phyloP scores from a whole-genome alignment of 225 moss, liverwort and hornwort species.

The Pseudoscleropodium purum region DNA sequence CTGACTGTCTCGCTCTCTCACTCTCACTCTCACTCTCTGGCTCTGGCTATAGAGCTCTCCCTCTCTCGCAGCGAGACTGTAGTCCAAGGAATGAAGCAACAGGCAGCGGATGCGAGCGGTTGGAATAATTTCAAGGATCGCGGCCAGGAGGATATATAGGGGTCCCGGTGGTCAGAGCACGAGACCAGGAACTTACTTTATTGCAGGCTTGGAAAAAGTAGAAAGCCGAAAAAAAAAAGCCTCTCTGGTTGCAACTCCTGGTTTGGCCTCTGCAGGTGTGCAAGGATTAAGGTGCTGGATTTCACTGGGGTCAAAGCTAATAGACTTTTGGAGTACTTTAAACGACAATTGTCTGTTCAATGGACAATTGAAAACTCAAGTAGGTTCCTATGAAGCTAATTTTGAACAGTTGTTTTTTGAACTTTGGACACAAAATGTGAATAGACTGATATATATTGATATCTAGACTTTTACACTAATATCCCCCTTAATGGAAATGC shows the following conservation, averaged over 20 bases:
- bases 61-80: not conserved
- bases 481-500: no score
- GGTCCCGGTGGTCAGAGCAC: not conserved
- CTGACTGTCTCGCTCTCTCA: not conserved
- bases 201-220: not conserved
- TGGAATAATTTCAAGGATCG: conserved; percentile 15
- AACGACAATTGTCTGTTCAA: not conserved
- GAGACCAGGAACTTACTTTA: not conserved
- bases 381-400: not conserved
- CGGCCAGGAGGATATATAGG: conserved; percentile 18
- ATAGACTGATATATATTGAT: no score
- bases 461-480: no score
- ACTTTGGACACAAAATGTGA: not conserved
- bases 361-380: fast-evolving
- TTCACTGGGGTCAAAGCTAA: not conserved
- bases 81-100: not conserved
- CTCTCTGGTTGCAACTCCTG: not conserved
- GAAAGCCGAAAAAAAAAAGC: not conserved
- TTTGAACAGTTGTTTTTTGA: fast-evolving
- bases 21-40: not conserved
- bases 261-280: no score
- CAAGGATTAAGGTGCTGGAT: not conserved
- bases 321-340: not conserved
- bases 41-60: not conserved
- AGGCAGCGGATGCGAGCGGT: not conserved